A percentile compares a stretch with the other conserved stretches of the same genome.
These are phyloP conservation scores for Furcasterigmium furcatum DNA, from an alignment of 2,329 filamentous ascomycete species.

Conservation along the genomic window DNA sequence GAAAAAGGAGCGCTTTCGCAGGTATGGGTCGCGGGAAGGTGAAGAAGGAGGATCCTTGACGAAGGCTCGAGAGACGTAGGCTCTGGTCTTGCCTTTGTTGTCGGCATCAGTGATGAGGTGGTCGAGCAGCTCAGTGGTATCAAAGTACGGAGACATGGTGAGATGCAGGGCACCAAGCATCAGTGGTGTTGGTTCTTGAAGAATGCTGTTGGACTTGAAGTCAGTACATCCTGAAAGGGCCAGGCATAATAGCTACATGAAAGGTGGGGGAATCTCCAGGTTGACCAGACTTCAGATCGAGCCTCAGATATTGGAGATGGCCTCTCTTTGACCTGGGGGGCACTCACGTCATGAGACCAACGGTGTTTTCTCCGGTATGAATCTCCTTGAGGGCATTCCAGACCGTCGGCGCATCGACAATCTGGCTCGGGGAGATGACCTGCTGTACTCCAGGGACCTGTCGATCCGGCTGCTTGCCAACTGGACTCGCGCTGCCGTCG, in stretches of 20 bases:
- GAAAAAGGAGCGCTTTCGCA: constrained; percentile 54
- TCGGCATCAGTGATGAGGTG: constrained; percentile 47
- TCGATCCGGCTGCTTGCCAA: constrained; percentile 8
- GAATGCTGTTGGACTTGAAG: constrained; percentile 38
- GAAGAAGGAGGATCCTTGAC: constrained; percentile 26
- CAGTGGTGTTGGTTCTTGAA: constrained; percentile 58
- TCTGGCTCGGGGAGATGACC: constrained; percentile 29
- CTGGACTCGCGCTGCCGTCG: constrained; percentile 33
- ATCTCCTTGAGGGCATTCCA: constrained; percentile 37
- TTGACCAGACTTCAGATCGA: too few species aligned
- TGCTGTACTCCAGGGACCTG: not conserved
- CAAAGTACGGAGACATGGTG: constrained; percentile 54
- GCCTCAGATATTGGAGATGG: too few species aligned
- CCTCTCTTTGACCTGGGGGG: too few species aligned
- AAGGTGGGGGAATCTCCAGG: too few species aligned
- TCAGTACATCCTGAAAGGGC: constrained; percentile 3
- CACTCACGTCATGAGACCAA: constrained; percentile 55
- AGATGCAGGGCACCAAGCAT: constrained; percentile 58
- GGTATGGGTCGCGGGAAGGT: constrained; percentile 10
- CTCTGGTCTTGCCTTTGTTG: constrained; percentile 39
- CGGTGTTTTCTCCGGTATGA: constrained; percentile 33
- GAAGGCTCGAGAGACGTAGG: constrained; percentile 49
- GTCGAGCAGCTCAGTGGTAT: constrained; percentile 58
- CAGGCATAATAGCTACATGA: too few species aligned
- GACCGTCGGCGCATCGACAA: constrained; percentile 33